Percentiles rank a stretch among this genome's conserved stretches.
Evolutionary conservation across 1,284 basidiomycete genomes (phyloP).

Genomic region (Neotropicomus parvogracilis): DNA sequence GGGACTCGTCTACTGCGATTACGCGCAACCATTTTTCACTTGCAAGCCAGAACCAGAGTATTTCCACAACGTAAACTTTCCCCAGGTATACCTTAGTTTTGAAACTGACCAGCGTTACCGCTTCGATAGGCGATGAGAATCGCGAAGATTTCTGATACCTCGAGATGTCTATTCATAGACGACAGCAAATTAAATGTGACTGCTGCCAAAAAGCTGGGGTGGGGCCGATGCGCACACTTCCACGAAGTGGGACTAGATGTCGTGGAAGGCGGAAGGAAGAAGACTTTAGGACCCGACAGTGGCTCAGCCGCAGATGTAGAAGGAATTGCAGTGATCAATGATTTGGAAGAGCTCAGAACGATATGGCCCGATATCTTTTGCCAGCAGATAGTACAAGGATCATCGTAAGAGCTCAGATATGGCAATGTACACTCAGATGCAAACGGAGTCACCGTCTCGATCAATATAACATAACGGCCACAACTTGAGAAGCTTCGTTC

Average conservation of each 20-base stretch:
- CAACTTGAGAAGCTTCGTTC: conserved; percentile 71
- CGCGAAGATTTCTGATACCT: conserved; percentile 57
- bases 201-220: conserved; percentile 61
- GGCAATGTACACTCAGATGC: conserved; percentile 2
- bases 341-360: conserved; percentile 59
- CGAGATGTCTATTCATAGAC: conserved; percentile 72
- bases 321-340: conserved; percentile 45
- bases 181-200: conserved; percentile 68
- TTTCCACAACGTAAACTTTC: conserved; percentile 52
- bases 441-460: too few species aligned
- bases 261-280: conserved; percentile 58
- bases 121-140: conserved; percentile 54
- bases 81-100: background rate
- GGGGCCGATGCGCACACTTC: conserved; percentile 72
- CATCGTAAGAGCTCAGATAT: conserved; percentile 2
- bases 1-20: conserved; percentile 80
- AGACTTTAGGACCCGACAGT: conserved; percentile 46
- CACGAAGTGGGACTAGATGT: conserved; percentile 61
- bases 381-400: conserved; percentile 4
- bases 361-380: conserved; percentile 71
- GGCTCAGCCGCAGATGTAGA: conserved; percentile 36
- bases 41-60: conserved; percentile 82
- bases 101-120: conserved; percentile 5
- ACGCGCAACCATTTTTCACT: conserved; percentile 61
- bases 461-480: conserved; percentile 70